Base-by-base conservation (phyloP, 2,329 filamentous ascomycete genomes). In the Epicoccum sorghinum region DNA sequence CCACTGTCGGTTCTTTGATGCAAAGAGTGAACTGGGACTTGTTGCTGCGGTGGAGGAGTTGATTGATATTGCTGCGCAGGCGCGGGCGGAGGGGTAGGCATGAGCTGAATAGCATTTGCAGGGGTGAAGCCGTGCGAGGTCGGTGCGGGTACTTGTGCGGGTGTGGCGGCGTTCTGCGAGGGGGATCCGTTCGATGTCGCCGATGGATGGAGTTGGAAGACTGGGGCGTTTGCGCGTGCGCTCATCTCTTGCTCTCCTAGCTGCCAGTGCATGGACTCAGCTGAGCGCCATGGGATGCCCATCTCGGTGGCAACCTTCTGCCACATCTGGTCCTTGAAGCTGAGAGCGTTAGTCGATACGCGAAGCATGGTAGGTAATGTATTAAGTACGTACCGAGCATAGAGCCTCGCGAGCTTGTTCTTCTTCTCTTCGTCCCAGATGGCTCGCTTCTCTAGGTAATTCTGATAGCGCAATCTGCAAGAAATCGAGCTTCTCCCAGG, bases 281-380 rank as follows among this genome's bases (percentile, higher is more conserved):
- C 93, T 14, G 95, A 92, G 68, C 95, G 85, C 93, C 93, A 98
- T 32, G 93, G 95, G 52, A 97, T 88, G 27, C 87, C 88, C 88
- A 99, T 93, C 76, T 98, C 93, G 73, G 95, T 91, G 37, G 93
- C 92, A 22, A 98, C 90, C 69, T 93, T 95, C 56, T 90, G 87
- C 93, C 93, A 99, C 91, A 98, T 98, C 71, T 98, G 92, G 60
- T 90, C 86, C 77, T 97, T 97, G 81, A 97, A 96, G 75, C 93
- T 98, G 42, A 23, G 37, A 39, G 25, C 32, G 62, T 74, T 54
- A 74, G 72, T 60, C 39, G 38, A 14, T 52, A 41, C 7, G 33
- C n/a, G n/a, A 2, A 24, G 40, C 40, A 22, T 23, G 12, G n/a
- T 6, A 32, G 24, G 22, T 37, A 18, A 38, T 25, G 41, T 44